Percentiles rank a stretch among this genome's conserved stretches.
Conservation (phyloP, 2,329 filamentous ascomycete genomes). For the Arthrobotrys sinensis region DNA sequence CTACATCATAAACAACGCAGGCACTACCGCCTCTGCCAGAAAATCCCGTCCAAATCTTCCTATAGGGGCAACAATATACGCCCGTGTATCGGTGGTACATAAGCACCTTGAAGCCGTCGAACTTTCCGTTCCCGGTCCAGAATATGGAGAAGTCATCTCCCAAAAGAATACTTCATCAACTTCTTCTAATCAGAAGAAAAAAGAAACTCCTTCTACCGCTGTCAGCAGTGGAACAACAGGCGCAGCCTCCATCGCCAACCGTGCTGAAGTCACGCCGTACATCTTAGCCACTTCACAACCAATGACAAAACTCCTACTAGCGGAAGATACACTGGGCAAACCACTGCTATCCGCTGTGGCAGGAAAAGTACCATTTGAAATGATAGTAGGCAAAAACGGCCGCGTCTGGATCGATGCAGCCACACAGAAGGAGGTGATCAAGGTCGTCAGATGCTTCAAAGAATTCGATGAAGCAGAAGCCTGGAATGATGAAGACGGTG, state of each 20-base stretch:
- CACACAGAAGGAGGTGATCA: slow-evolving; percentile 42
- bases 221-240: slow-evolving; percentile 1
- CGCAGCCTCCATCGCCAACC: slow-evolving; percentile 30
- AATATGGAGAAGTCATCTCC: slow-evolving; percentile 54
- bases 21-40: slow-evolving; percentile 45
- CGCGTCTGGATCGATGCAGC: slow-evolving; percentile 54
- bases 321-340: slow-evolving; percentile 44
- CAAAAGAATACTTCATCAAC: slow-evolving; percentile 44
- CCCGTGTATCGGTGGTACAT: slow-evolving; percentile 46
- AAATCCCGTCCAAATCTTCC: slow-evolving; percentile 58
- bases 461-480: slow-evolving; percentile 41
- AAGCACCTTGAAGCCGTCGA: slow-evolving; percentile 57
- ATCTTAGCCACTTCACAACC: slow-evolving; percentile 47
- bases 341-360: slow-evolving; percentile 31
- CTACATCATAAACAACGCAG: slow-evolving; percentile 57
- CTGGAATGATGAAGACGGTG: slow-evolving; percentile 53
- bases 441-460: slow-evolving; percentile 47
- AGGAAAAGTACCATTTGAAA: slow-evolving; percentile 45
- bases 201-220: neutral
- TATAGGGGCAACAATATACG: slow-evolving; percentile 47
- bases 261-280: slow-evolving; percentile 52
- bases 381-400: slow-evolving; percentile 58
- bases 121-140: slow-evolving; percentile 44
- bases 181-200: neutral
- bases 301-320: slow-evolving; percentile 46